Evolutionary conservation across 495 filamentous ascomycete species (phyloP), one percentile per base, ranked within the genome.

Genomic region (Elasticomyces elasticus): DNA sequence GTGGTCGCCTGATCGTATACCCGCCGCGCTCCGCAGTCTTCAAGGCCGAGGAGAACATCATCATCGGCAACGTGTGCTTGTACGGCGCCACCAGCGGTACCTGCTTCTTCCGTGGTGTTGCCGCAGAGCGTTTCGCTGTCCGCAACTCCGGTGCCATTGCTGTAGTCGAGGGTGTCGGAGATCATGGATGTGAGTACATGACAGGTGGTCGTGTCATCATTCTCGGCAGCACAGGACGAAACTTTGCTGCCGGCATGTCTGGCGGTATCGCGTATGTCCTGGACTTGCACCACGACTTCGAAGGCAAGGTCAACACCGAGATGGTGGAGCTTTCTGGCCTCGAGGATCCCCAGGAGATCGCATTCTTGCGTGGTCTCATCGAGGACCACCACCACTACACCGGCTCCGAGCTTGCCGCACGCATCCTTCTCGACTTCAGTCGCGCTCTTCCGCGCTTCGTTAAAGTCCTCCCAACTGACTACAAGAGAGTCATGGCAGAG

Each of bases 101-200:
- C 43, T 91, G 86, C 72, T 99, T 89, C 84, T 97, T 99, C 87
- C 88, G 94, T 57, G 92, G 92, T 75, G 77, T 96, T 25, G 92
- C 92, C 62, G 92, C 92, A 27, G 92, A 99, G 76, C 88, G 92
- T 60, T 99, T 99, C 63, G 91, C 90, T 44, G 92, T 99, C 49
- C 88, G 92, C 60, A 99, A 99, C 75, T 97, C 94, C 0, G 92
- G 92, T 67, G 92, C 87, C 40, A 97, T 85, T 26, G 92, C 94
- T 27, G 87, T 99, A 59, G 91, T 97, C 59, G 92, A 99, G 72
- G 92, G 94, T 71, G 82, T 95, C 50, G 92, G 92, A 75, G 92
- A 99, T 68, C 92, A 99, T 66, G 89, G 91, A 44, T 97, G 91
- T 66, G 92, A 99, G 74, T 99, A 99, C 79, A 99, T 99, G 92